These are phyloP conservation scores for Myxozyma nipponensis DNA, from an alignment of 805 yeast species.

Conservation along the genomic window DNA sequence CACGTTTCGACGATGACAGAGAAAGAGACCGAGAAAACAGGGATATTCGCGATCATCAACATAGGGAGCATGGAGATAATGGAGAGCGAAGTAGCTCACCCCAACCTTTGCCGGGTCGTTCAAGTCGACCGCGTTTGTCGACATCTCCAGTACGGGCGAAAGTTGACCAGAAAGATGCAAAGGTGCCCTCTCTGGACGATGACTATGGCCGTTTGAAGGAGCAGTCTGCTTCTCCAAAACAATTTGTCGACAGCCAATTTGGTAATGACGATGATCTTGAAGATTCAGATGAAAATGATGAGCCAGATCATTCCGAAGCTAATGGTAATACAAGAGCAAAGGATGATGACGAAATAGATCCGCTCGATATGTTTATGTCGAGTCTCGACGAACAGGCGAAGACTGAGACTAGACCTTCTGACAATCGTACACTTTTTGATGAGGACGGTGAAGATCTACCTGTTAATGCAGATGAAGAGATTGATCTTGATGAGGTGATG, in stretches of 20 bases:
- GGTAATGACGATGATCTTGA: constrained; percentile 35
- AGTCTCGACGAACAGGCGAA: constrained; percentile 21
- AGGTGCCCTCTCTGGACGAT: constrained; percentile 35
- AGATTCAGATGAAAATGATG: constrained; percentile 31
- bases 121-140: no score
- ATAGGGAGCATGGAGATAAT: no score
- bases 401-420: constrained; percentile 3
- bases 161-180: constrained; percentile 44
- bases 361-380: constrained; percentile 48
- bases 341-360: constrained; percentile 41
- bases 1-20: no score
- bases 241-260: constrained; percentile 30
- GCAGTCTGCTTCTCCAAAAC: not conserved
- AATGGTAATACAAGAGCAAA: constrained; percentile 1
- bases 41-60: no score
- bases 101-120: no score
- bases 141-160: no score
- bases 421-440: constrained; percentile 12
- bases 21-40: not conserved
- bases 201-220: constrained; percentile 45
- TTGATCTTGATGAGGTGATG: constrained; percentile 35
- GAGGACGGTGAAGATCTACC: constrained; percentile 29
- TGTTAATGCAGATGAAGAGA: constrained; percentile 33
- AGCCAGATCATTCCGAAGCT: not conserved
- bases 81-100: no score